These are phyloP conservation scores for Ophiostoma ips DNA, from an alignment of 2,329 filamentous ascomycete genomes.

Conservation along the genomic window DNA sequence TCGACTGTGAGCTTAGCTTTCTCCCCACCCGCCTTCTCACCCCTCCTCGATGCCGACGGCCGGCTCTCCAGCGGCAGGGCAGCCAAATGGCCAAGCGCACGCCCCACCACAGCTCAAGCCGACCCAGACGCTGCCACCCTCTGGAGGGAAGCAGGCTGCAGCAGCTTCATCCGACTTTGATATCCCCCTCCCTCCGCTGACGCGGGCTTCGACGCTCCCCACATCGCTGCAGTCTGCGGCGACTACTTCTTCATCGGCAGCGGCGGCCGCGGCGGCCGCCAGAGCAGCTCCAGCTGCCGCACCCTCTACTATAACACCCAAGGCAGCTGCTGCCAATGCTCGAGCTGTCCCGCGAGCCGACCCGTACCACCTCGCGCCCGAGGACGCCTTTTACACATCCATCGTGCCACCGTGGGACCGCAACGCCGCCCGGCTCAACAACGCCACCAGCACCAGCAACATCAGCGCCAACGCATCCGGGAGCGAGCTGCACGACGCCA, in stretches of 20 bases:
- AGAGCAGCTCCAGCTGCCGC: conserved; percentile 2
- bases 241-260: not conserved
- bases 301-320: conserved; percentile 12
- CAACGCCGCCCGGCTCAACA: conserved; percentile 10
- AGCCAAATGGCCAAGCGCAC: not conserved
- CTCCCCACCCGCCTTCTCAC: too few relatives aligned
- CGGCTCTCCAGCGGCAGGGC: not conserved
- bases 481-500: conserved; percentile 3
- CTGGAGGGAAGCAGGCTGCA: not conserved
- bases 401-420: conserved; percentile 44
- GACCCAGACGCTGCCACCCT: not conserved
- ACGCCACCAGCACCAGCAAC: not conserved
- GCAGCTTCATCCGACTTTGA: conserved; percentile 14
- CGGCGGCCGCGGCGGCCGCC: not conserved
- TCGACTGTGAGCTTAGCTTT: not conserved
- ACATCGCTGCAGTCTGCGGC: conserved; percentile 15
- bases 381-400: conserved; percentile 59
- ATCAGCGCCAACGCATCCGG: conserved; percentile 1
- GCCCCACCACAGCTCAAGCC: not conserved
- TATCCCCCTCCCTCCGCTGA: conserved; percentile 18
- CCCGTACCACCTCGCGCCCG: conserved; percentile 61
- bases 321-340: not conserved
- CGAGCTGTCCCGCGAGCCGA: conserved; percentile 27
- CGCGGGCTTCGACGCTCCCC: conserved; percentile 28
- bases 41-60: not conserved